phyloP scores from a whole-genome alignment of 495 filamentous ascomycete species.

The Hyaloscypha finlandica region DNA sequence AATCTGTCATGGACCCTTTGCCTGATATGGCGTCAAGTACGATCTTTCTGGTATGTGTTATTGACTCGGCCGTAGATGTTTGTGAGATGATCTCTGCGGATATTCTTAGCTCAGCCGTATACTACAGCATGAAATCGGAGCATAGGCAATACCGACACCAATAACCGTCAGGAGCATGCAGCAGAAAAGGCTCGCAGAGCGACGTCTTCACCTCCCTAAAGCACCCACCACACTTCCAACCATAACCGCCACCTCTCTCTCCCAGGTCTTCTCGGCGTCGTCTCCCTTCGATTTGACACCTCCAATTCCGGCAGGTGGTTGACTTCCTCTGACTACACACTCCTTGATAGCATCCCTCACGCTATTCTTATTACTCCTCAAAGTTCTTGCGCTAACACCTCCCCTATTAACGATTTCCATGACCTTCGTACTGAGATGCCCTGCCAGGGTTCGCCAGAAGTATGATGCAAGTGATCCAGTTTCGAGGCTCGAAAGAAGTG shows the following conservation, averaged over 20 bases:
- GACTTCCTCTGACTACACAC: constrained; percentile 78
- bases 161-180: too few relatives aligned
- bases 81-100: too few relatives aligned
- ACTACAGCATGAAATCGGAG: too few relatives aligned
- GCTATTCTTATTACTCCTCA: constrained; percentile 72
- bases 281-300: constrained; percentile 43
- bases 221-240: constrained; percentile 66
- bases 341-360: constrained; percentile 78
- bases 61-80: too few relatives aligned
- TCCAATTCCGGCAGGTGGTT: constrained; percentile 42
- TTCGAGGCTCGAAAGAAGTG: constrained; percentile 77
- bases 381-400: constrained; percentile 77
- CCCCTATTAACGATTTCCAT: constrained; percentile 81
- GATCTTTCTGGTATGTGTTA: too few relatives aligned
- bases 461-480: constrained; percentile 84
- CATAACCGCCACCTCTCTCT: constrained; percentile 95
- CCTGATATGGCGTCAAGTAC: too few relatives aligned
- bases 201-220: constrained; percentile 29
- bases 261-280: constrained; percentile 63
- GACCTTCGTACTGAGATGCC: constrained; percentile 72
- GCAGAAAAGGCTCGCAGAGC: neutral
- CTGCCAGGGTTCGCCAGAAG: constrained; percentile 88
- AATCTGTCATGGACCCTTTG: too few relatives aligned
- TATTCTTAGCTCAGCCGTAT: too few relatives aligned
- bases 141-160: too few relatives aligned